These are phyloP conservation scores for Scytalidium sp. DNA, from an alignment of 2,329 filamentous ascomycete genomes.

Conservation along the genomic window DNA sequence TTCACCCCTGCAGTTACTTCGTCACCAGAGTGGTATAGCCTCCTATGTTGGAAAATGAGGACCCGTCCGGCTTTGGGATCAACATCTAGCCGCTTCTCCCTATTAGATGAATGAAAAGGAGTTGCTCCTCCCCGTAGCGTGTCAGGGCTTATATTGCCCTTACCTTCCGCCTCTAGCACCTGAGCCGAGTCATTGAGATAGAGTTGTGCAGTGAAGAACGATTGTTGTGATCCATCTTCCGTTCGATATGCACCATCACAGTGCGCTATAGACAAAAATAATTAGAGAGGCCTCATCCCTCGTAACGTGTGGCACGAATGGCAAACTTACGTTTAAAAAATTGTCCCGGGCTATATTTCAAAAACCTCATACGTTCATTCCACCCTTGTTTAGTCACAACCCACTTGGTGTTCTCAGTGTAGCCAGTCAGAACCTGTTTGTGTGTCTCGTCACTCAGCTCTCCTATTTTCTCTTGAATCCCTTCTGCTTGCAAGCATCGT, in stretches of 20 bases:
- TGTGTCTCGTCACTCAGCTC: slow-evolving; percentile 24
- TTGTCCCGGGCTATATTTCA: slow-evolving; percentile 69
- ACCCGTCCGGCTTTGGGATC: slow-evolving; percentile 56
- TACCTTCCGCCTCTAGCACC: slow-evolving; percentile 28
- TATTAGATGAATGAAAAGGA: slow-evolving; percentile 45
- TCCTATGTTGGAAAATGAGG: slow-evolving; percentile 55
- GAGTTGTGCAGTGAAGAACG: slow-evolving; percentile 53
- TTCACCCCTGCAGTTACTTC: slow-evolving; percentile 49
- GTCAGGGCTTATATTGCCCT: slow-evolving; percentile 16
- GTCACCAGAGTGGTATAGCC: slow-evolving; percentile 51
- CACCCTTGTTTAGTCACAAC: slow-evolving; percentile 36
- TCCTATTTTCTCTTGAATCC: slow-evolving; percentile 38
- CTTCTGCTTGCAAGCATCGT: slow-evolving; percentile 48
- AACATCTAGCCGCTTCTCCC: slow-evolving; percentile 45
- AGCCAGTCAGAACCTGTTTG: slow-evolving; percentile 27
- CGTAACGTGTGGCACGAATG: slow-evolving; percentile 5
- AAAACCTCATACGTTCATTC: slow-evolving; percentile 73
- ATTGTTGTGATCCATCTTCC: slow-evolving; percentile 15
- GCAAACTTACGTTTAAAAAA: slow-evolving; percentile 56
- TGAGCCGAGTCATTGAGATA: slow-evolving; percentile 50
- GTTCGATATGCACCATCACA: slow-evolving; percentile 60
- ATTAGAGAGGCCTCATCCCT: slow-evolving; percentile 11
- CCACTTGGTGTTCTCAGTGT: slow-evolving; percentile 12
- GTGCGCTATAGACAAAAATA: slow-evolving; percentile 46
- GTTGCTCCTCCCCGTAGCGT: slow-evolving; percentile 51